Evolutionary conservation across 2,329 filamentous ascomycete species (phyloP).

Genomic region (Volutella citrinella): DNA sequence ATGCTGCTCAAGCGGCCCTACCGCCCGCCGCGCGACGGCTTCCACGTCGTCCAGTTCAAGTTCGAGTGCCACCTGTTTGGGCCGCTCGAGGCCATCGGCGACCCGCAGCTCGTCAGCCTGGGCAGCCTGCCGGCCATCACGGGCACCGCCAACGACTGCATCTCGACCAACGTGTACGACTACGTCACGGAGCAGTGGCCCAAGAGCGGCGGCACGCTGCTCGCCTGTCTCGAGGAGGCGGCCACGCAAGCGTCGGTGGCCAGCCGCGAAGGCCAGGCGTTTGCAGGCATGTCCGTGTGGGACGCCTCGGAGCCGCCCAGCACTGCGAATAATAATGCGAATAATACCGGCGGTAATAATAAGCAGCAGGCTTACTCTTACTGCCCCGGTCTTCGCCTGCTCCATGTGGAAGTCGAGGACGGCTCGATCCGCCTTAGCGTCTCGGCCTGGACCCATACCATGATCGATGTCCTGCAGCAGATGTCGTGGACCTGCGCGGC

Average conservation of each 20-base stretch:
- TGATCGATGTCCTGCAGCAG: slow-evolving; percentile 35
- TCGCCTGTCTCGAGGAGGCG: slow-evolving; percentile 31
- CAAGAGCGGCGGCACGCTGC: slow-evolving; percentile 26
- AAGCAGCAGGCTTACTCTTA: too few species aligned
- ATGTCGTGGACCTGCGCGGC: slow-evolving; percentile 36
- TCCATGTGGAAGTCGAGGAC: slow-evolving; percentile 34
- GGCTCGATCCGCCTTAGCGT: slow-evolving; percentile 30
- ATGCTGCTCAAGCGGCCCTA: slow-evolving; percentile 29
- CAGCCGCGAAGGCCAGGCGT: slow-evolving; percentile 20
- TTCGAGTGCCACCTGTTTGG: slow-evolving; percentile 33
- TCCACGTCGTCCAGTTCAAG: slow-evolving; percentile 33
- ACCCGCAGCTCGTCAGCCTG: slow-evolving; percentile 27
- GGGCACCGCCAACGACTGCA: slow-evolving; percentile 31
- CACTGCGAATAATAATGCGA: too few species aligned
- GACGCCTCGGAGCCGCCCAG: too few species aligned
- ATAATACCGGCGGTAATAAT: slow-evolving; percentile 22
- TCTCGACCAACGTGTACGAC: slow-evolving; percentile 31
- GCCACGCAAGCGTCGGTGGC: slow-evolving; percentile 26
- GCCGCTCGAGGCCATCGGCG: slow-evolving; percentile 24
- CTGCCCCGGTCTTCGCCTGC: slow-evolving; percentile 30
- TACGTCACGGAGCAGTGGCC: slow-evolving; percentile 32
- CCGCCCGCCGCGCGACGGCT: slow-evolving; percentile 32
- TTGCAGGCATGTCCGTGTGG: slow-evolving; percentile 35
- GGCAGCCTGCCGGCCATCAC: slow-evolving; percentile 31
- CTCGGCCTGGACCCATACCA: slow-evolving; percentile 32